Percentiles rank a stretch among this genome's conserved stretches.
Conservation (phyloP, 768 basidiomycete genomes). For the Cystoderma amianthinum region DNA sequence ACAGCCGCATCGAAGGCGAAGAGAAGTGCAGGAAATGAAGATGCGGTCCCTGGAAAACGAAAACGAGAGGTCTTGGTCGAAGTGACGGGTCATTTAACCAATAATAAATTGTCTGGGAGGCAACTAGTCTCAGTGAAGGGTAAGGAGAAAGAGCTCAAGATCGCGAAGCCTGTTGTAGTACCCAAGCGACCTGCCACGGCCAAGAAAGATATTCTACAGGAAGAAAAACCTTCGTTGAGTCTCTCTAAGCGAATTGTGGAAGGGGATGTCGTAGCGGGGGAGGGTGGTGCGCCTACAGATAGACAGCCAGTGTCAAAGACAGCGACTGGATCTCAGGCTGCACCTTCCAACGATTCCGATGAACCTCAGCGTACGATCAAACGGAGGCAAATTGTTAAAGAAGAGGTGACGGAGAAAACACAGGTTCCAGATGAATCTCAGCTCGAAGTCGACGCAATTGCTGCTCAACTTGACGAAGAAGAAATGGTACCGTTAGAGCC, state of each 20-base stretch:
- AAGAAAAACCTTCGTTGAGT: no score
- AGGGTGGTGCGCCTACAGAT: no score
- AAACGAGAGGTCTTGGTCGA: constrained; percentile 75
- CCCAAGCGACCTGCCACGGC: constrained; percentile 12
- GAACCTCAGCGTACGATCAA: constrained; percentile 50
- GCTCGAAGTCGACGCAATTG: constrained; percentile 27
- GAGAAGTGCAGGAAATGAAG: constrained; percentile 7
- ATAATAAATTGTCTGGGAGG: constrained; percentile 15
- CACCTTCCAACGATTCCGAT: no score
- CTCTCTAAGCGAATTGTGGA: no score
- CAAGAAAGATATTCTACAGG: constrained; percentile 29
- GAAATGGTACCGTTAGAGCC: constrained; percentile 30
- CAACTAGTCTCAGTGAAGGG: constrained; percentile 27
- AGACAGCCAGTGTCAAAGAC: no score
- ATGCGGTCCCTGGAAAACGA: constrained; percentile 52
- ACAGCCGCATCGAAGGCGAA: constrained; percentile 37
- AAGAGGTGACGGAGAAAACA: constrained; percentile 20
- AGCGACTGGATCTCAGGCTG: no score
- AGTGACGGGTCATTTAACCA: constrained; percentile 40
- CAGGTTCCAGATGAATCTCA: constrained; percentile 28
- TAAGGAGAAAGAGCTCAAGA: constrained; percentile 36
- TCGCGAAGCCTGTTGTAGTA: constrained; percentile 13
- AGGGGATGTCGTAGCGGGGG: no score
- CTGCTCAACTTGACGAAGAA: constrained; percentile 26
- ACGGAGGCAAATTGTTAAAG: constrained; percentile 58